phyloP scores from a whole-genome alignment of 2,329 filamentous ascomycete species.

The Nigrospora sphaerica region DNA sequence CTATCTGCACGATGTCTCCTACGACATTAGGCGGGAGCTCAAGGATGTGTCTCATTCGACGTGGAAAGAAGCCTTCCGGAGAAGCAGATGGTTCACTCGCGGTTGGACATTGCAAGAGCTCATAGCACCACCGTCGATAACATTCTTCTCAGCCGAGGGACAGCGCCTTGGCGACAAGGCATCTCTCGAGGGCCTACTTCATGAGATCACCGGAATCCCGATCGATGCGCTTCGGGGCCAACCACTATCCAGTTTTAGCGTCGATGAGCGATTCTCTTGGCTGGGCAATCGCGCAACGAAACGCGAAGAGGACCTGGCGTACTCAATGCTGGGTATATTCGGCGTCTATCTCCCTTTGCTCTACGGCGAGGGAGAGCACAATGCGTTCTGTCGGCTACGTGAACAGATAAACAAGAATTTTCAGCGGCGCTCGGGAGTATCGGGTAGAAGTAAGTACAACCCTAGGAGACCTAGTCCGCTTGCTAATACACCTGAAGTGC shows the following conservation, averaged over 20 bases:
- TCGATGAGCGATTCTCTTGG: slow-evolving; percentile 10
- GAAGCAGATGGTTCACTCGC: neutral
- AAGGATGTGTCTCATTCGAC: neutral
- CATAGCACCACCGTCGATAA: neutral
- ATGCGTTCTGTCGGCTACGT: neutral
- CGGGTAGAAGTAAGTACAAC: too few relatives aligned
- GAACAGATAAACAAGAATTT: neutral
- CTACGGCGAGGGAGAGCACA: slow-evolving; percentile 17
- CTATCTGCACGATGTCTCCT: slow-evolving; percentile 10
- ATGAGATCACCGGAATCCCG: neutral
- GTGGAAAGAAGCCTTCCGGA: neutral
- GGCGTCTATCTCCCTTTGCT: slow-evolving; percentile 18
- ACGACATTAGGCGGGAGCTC: neutral
- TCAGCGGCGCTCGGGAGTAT: too few relatives aligned
- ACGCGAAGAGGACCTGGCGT: slow-evolving; percentile 16
- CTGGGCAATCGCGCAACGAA: slow-evolving; percentile 12
- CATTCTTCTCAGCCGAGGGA: neutral
- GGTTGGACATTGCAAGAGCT: slow-evolving; percentile 1
- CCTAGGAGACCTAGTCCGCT: too few relatives aligned
- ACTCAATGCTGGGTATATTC: slow-evolving; percentile 19
- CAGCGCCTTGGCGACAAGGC: neutral
- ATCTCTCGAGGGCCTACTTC: neutral
- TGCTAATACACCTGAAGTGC: too few relatives aligned
- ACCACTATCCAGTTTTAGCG: neutral
- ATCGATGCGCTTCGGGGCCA: neutral